A percentile compares a stretch with the other conserved stretches of the same genome.
Evolutionary conservation across 306 rosid genomes (phyloP).

Genomic region (Gillenia trifoliata): DNA sequence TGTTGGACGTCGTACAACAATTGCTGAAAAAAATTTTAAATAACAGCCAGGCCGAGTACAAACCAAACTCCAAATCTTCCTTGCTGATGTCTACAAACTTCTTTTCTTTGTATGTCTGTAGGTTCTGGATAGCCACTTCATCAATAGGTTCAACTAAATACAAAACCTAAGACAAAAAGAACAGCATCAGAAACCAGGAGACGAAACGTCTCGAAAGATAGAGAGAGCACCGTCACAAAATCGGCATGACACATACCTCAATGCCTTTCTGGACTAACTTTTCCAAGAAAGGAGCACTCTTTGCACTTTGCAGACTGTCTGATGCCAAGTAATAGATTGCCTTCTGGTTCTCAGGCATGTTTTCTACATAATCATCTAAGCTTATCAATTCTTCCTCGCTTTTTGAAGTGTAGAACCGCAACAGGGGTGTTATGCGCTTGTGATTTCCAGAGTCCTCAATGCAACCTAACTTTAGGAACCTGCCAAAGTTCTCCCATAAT

Average conservation of each 20-base stretch:
- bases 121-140: constrained; percentile 96
- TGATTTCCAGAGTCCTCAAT: constrained; percentile 93
- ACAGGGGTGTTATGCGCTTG: constrained; percentile 85
- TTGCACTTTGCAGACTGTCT: constrained; percentile 97
- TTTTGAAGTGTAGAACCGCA: constrained; percentile 89
- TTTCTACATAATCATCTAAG: constrained; percentile 87
- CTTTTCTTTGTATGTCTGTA: constrained; percentile 92
- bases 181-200: constrained; percentile 16
- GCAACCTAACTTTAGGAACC: constrained; percentile 87
- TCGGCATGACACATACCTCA: constrained; percentile 50
- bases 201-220: not conserved
- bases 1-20: not conserved
- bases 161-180: constrained; percentile 53
- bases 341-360: constrained; percentile 92
- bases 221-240: not conserved
- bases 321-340: constrained; percentile 94
- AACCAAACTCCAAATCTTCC: constrained; percentile 94
- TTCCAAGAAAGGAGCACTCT: constrained; percentile 93
- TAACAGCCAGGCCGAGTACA: constrained; percentile 14
- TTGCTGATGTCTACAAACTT: constrained; percentile 98
- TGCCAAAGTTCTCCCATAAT: constrained; percentile 98
- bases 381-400: constrained; percentile 86
- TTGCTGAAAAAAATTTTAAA: not conserved
- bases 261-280: constrained; percentile 84
- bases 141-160: constrained; percentile 93